phyloP scores from a whole-genome alignment of 768 basidiomycete species.

The Russula abietina region DNA sequence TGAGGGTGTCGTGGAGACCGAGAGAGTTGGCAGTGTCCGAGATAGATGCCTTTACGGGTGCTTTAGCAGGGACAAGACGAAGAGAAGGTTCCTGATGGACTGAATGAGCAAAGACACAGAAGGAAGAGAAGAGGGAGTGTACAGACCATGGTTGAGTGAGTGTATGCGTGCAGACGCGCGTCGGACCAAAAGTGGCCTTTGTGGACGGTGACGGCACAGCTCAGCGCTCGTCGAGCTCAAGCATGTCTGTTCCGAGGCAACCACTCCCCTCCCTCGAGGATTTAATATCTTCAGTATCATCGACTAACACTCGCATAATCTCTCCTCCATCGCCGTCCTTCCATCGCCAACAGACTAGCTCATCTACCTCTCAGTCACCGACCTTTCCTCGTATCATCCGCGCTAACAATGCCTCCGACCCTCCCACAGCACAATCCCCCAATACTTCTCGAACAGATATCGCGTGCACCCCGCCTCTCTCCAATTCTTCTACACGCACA shows the following conservation, averaged over 20 bases:
- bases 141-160: constrained; percentile 19
- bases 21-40: constrained; percentile 63
- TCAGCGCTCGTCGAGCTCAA: constrained; percentile 58
- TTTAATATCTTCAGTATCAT: constrained; percentile 44
- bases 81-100: constrained; percentile 44
- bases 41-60: constrained; percentile 56
- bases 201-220: constrained; percentile 28
- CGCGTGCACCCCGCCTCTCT: constrained; percentile 40
- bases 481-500: constrained; percentile 42
- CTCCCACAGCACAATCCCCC: constrained; percentile 22
- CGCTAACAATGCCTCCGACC: constrained; percentile 39
- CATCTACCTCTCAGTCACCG: constrained; percentile 37
- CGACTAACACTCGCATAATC: constrained; percentile 44
- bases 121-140: not conserved
- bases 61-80: constrained; percentile 54
- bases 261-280: constrained; percentile 57
- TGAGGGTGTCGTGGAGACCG: constrained; percentile 84
- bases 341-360: constrained; percentile 36
- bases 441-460: constrained; percentile 34
- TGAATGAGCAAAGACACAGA: not conserved
- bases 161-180: constrained; percentile 5
- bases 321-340: constrained; percentile 42
- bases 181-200: not conserved
- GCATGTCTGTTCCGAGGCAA: constrained; percentile 57
- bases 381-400: constrained; percentile 70